Evolutionary conservation across 2,329 filamentous ascomycete genomes (phyloP).

Genomic region (Claviceps maximensis): DNA sequence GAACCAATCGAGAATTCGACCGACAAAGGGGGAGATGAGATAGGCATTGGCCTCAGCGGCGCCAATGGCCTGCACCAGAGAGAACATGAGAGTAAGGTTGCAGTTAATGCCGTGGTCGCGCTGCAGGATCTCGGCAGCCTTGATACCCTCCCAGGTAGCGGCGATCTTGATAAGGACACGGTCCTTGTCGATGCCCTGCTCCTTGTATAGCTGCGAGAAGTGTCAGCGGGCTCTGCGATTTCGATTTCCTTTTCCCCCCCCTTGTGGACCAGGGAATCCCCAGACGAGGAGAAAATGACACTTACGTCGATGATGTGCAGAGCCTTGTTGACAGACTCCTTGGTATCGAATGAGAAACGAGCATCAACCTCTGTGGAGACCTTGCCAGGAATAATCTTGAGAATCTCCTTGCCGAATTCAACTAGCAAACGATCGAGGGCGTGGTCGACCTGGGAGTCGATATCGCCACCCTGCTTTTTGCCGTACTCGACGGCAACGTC

Average conservation of each 20-base stretch:
- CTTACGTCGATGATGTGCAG: slow-evolving; percentile 89
- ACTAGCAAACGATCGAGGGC: slow-evolving; percentile 91
- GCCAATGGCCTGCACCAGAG: slow-evolving; percentile 81
- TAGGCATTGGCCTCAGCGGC: slow-evolving; percentile 90
- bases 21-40: slow-evolving; percentile 98
- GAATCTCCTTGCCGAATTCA: slow-evolving; percentile 95
- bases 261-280: background rate
- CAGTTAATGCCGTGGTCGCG: slow-evolving; percentile 91
- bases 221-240: background rate
- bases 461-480: slow-evolving; percentile 55
- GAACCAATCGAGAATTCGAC: slow-evolving; percentile 99
- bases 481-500: slow-evolving; percentile 74
- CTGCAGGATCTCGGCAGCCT: slow-evolving; percentile 95
- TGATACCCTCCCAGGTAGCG: slow-evolving; percentile 98
- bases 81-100: slow-evolving; percentile 99
- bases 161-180: slow-evolving; percentile 97
- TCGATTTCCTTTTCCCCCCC: background rate
- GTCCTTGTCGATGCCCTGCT: slow-evolving; percentile 81
- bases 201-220: slow-evolving; percentile 69
- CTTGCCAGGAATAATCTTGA: slow-evolving; percentile 93
- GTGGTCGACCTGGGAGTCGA: slow-evolving; percentile 76
- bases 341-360: slow-evolving; percentile 85
- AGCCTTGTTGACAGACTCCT: slow-evolving; percentile 88
- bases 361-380: slow-evolving; percentile 98
- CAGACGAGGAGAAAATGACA: background rate